A percentile compares a stretch with the other conserved stretches of the same genome.
These are phyloP conservation scores for Aspergillus ostianus DNA, from an alignment of 495 filamentous ascomycete species.

Conservation along the genomic window DNA sequence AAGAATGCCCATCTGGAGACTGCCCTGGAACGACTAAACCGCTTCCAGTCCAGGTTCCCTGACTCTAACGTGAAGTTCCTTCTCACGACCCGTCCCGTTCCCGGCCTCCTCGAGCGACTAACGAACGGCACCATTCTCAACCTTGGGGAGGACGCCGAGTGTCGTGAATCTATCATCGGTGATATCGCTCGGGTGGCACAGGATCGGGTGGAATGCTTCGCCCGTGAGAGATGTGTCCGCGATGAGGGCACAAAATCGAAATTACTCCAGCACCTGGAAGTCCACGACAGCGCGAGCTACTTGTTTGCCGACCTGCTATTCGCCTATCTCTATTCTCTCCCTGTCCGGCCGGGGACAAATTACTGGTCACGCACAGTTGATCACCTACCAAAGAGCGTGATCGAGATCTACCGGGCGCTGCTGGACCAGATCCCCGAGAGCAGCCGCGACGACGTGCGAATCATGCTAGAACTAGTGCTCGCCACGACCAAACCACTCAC, in stretches of 20 bases:
- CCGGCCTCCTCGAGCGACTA: slow-evolving; percentile 19
- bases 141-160: slow-evolving; percentile 23
- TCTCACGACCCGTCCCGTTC: slow-evolving; percentile 32
- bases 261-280: slow-evolving; percentile 11
- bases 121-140: slow-evolving; percentile 18
- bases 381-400: not conserved
- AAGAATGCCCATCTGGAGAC: slow-evolving; percentile 1
- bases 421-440: slow-evolving; percentile 11
- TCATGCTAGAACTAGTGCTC: slow-evolving; percentile 33
- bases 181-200: slow-evolving; percentile 5
- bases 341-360: not conserved
- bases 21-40: not conserved
- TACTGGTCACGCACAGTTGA: slow-evolving; percentile 10
- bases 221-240: not conserved
- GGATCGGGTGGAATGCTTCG: slow-evolving; percentile 1
- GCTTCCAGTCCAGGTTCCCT: not conserved
- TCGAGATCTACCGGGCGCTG: slow-evolving; percentile 16
- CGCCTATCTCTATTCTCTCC: slow-evolving; percentile 7
- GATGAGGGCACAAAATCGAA: not conserved
- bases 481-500: slow-evolving; percentile 29
- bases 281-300: slow-evolving; percentile 21
- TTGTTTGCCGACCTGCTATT: slow-evolving; percentile 11
- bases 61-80: slow-evolving; percentile 27
- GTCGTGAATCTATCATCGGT: slow-evolving; percentile 14
- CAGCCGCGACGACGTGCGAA: slow-evolving; percentile 12